Conservation (phyloP, 176 grass and related monocot genomes). For the Carex myosuroides region DNA sequence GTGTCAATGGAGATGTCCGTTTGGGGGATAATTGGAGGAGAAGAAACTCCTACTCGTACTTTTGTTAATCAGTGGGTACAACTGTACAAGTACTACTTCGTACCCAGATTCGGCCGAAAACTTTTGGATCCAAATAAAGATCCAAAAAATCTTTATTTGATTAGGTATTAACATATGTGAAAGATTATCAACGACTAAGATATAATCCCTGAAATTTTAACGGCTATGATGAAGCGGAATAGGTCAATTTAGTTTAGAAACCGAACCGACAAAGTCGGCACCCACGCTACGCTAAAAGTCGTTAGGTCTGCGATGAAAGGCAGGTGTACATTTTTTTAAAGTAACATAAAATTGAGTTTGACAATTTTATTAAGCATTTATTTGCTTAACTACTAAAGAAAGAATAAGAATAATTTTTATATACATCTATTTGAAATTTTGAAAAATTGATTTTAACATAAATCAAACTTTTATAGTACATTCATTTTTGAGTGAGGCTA, state of each 20-base stretch:
- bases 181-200: background rate
- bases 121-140: constrained; percentile 4
- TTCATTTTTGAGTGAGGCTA: no score
- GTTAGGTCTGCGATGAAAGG: background rate
- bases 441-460: no score
- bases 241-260: background rate
- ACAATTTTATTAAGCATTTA: background rate
- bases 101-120: background rate
- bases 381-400: background rate
- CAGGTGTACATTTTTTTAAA: background rate
- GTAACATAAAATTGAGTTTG: background rate
- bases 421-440: no score
- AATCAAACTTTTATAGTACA: no score
- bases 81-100: constrained; percentile 10
- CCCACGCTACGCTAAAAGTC: background rate
- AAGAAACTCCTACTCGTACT: background rate
- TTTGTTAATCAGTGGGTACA: background rate
- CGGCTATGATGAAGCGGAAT: background rate
- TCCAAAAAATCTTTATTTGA: background rate
- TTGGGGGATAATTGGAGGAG: background rate
- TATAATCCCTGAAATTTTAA: background rate
- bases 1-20: background rate
- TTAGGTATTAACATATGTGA: background rate
- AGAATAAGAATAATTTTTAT: no score
- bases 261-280: background rate